Base-by-base conservation (phyloP, 352 stramenopile species). In the Phytophthora idaei region DNA sequence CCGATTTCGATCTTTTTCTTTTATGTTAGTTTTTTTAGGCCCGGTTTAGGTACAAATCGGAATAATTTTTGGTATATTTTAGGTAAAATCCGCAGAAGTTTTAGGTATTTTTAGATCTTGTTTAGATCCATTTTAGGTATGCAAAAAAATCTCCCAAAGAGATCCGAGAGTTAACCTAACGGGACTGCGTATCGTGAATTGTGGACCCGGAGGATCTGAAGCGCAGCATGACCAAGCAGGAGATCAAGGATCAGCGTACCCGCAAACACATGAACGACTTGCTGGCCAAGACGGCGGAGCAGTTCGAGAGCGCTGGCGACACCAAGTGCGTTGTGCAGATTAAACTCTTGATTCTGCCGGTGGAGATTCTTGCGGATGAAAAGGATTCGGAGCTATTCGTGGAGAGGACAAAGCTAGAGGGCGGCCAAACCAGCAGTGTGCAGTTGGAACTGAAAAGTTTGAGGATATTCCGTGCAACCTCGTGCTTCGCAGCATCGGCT, bases 281-380 rank as follows among this genome's bases (percentile, higher is more conserved):
- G 54, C 67, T 97, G 10, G 63, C 54, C 55, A 92, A 90, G 64
- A 78, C 80, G n/a, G 78, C 81, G 7, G 68, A 64, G 0, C 70
- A 85, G 7, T 88, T 75, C 9, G 60, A 68, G 8, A 72, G 63
- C 5, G 53, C 42, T 27, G 36, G 4, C 0, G 41, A 74, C 10
- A 61, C 71, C 0, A 69, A 85, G 12, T 80, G 83, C 25, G 51
- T 85, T 39, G 85, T 93, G 47, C 73, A 90, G 64, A 86, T 99
- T 45, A 89, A 97, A 60, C 99, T 99, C 58, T 69, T 99, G 39
- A 73, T 93, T n/a, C 97, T 83, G 41, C 95, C 96, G 4, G 74
- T 88, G 0, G 77, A 86, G 57, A 85, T 98, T 42, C 17, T 92
- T 34, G 44, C 84, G 1, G 77, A 85, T 44, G 59, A 82, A 5